Evolutionary conservation across 768 basidiomycete species (phyloP), one percentile per base, ranked within the genome.

Genomic region (Tricholoma sp.): DNA sequence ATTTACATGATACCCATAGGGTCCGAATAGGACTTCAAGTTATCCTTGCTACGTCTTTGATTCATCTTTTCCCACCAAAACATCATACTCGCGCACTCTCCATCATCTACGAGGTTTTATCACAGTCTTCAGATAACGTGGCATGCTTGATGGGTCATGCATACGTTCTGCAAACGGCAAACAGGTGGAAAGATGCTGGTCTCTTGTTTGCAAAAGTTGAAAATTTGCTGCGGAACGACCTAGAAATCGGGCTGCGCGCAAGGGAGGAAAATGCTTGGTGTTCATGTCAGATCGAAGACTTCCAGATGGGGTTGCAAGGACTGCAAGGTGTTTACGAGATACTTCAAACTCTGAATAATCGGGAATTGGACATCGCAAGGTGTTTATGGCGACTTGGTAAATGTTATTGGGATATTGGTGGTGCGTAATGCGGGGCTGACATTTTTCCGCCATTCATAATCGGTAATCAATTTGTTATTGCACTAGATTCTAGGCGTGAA

Each of bases 261-360:
- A 76, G 73, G 59, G 94, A 96, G 65, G 95, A 98, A 67, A 69
- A 77, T 11, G 91, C 88, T 0, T 98, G 97, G 97, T 94, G 93
- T 69, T 72, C 75, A 51, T 80, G 82, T 52, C 86, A 86, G 52
- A 61, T 77, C 0, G 78, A 76, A 8, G 71, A 78, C 21, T 62
- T 74, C 0, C 77, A 82, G 14, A 66, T 72, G 22, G 85, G 83
- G 22, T 66, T 80, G 32, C 58, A 69, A 50, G 75, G 71, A 21
- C 69, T 94, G 50, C 73, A 80, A 56, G 69, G 61, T 5, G 81
- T 88, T 2, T 66, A 84, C 16, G 62, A 72, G 4, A 66, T 64
- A 4, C 64, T 88, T 19, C 75, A 80, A 41, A 67, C 64, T 24
- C 62, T 81, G 2, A 78, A 83, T 6, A 77, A 76, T 3, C 69